Percentiles rank a stretch among this genome's conserved stretches.
phyloP scores from a whole-genome alignment of 2,329 filamentous ascomycete genomes.

The Talaromyces verruculosus region DNA sequence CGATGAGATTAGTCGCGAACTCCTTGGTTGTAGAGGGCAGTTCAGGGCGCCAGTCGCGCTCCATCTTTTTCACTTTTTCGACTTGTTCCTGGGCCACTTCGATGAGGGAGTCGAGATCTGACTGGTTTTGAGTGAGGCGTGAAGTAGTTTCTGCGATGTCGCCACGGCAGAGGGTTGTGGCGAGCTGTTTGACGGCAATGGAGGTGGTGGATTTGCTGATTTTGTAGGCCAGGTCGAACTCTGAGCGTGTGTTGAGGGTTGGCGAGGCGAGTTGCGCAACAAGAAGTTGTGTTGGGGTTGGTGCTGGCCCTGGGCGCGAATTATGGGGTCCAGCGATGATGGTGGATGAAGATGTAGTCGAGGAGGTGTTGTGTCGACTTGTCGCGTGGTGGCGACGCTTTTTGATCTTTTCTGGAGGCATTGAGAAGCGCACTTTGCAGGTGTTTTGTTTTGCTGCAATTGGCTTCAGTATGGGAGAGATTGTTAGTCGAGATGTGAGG shows the following conservation, averaged over 20 bases:
- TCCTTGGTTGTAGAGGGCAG: constrained; percentile 1
- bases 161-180: constrained; percentile 13
- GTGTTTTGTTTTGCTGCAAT: not conserved
- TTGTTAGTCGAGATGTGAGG: not conserved
- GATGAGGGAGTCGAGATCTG: not conserved
- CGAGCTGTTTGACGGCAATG: constrained; percentile 5
- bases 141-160: constrained; percentile 9
- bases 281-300: not conserved
- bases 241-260: not conserved
- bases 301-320: not conserved
- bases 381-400: not conserved
- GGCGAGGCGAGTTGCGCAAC: constrained; percentile 1
- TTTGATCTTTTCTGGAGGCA: not conserved
- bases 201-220: constrained; percentile 1
- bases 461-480: not conserved
- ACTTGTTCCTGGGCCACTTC: constrained; percentile 11
- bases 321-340: not conserved
- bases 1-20: not conserved
- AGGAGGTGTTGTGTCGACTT: not conserved
- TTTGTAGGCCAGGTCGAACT: constrained; percentile 17
- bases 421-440: constrained; percentile 14
- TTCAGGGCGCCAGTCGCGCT: not conserved
- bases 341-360: not conserved
- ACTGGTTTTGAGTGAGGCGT: not conserved
- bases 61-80: constrained; percentile 12